Evolutionary conservation across 1,284 basidiomycete species (phyloP).

Genomic region (Leucoagaricus sp.): DNA sequence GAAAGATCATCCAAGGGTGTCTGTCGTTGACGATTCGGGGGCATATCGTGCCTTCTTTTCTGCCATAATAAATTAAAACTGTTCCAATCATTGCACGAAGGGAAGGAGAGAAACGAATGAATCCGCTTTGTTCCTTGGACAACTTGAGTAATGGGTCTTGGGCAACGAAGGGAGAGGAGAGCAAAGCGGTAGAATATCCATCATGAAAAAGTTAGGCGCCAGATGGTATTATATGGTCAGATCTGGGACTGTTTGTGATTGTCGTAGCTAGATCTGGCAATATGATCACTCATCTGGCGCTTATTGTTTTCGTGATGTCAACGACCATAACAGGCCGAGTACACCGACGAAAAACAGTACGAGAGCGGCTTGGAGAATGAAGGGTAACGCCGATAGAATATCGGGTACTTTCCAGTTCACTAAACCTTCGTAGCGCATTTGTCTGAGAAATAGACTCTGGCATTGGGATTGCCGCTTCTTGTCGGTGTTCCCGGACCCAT

Average conservation of each 20-base stretch:
- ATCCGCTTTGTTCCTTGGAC: background rate
- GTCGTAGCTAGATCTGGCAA: too few relatives aligned
- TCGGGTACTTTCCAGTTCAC: constrained; percentile 24
- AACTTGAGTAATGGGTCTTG: background rate
- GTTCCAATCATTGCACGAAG: constrained; percentile 1
- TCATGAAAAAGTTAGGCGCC: too few relatives aligned
- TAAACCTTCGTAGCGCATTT: constrained; percentile 27
- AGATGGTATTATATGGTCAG: too few relatives aligned
- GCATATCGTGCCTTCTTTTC: background rate
- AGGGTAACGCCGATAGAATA: constrained; percentile 23
- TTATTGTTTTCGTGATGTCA: too few relatives aligned
- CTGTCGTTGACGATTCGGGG: background rate
- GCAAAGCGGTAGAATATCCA: constrained; percentile 19
- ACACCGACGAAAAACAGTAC: constrained; percentile 28
- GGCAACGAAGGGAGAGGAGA: constrained; percentile 5
- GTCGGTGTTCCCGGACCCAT: constrained; percentile 26
- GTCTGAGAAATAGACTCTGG: constrained; percentile 23
- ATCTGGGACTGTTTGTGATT: too few relatives aligned
- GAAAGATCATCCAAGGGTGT: background rate
- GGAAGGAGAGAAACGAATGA: background rate
- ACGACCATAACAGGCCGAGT: constrained; percentile 25
- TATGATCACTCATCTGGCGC: too few relatives aligned
- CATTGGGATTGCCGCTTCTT: constrained; percentile 17
- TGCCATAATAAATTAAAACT: constrained; percentile 1
- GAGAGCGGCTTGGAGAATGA: constrained; percentile 26